These are phyloP conservation scores for Tremellales sp. DNA, from an alignment of 1,284 basidiomycete genomes.

Conservation along the genomic window DNA sequence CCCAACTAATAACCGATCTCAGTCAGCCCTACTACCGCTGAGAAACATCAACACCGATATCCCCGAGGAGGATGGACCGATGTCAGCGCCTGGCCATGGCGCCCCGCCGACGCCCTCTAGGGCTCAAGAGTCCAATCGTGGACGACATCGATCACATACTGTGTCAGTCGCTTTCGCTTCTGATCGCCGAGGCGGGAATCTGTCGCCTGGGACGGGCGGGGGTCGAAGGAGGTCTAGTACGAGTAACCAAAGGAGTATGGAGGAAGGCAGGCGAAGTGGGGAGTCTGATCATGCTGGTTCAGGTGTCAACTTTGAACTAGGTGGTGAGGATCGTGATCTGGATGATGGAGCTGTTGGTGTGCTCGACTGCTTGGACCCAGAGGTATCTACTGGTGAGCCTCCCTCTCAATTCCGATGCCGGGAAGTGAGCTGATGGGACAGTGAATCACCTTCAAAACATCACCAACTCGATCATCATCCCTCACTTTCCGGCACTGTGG, in stretches of 20 bases:
- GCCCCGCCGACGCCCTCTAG: background rate
- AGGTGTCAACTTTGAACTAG: background rate
- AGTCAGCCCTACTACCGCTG: background rate
- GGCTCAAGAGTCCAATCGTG: too few species aligned
- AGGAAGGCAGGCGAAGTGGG: background rate
- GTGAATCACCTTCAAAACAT: constrained; percentile 47
- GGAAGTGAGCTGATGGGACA: constrained; percentile 1
- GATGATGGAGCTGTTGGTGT: constrained; percentile 41
- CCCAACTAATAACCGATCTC: background rate
- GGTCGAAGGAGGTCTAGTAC: background rate
- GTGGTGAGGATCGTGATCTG: constrained; percentile 17
- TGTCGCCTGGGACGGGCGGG: background rate
- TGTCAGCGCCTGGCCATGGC: background rate
- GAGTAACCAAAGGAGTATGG: background rate
- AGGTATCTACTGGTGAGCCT: constrained; percentile 36
- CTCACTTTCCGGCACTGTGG: constrained; percentile 42
- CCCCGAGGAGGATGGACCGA: background rate
- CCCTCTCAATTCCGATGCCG: background rate
- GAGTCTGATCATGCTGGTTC: too few species aligned
- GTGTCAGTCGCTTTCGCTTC: background rate
- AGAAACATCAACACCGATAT: background rate
- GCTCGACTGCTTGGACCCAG: constrained; percentile 39
- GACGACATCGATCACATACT: background rate
- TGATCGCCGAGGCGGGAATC: too few species aligned
- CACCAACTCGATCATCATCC: constrained; percentile 45